Evolutionary conservation across 805 yeast genomes (phyloP), one percentile per base, ranked within the genome.

Genomic region (Nakazawaea laoshanensis): DNA sequence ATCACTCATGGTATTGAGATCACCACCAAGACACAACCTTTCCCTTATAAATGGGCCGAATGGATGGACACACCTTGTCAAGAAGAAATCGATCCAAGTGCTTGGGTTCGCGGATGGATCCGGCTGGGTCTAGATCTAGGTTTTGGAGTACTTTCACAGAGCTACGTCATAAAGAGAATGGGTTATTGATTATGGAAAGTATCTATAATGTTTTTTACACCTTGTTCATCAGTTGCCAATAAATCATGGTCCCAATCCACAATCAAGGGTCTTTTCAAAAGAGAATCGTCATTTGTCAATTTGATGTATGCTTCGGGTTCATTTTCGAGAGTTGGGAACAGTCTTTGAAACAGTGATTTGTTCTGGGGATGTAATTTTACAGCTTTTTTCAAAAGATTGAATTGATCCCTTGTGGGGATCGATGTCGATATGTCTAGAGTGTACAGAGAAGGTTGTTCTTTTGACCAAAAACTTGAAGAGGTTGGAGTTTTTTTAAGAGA

Each of bases 141-240:
- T 12, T 72, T 92, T 42, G 97, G 96, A 12, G 80, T 84, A 1
- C 61, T 85, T 21, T 95, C 96, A 1, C 97, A 92, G 55, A 74
- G 77, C 48, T 92, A 92, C 53, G 94, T 92, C 29, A 76, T 88
- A 29, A 78, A 77, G 53, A 70, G 98, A 56, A 92, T 92, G 94
- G 92, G 88, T 1, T 61, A 67, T 27, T 70, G 50, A 44, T 9
- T 28, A 16, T 32, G 42, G 52, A 63, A 61, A 43, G 59, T 53
- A 29, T 55, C 58, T 40, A 73, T 50, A 32, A 74, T 62, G 33
- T 62, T 49, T 35, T 59, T 54, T 26, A 77, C 56, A 2, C 61
- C 52, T 5, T 52, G 45, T 30, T 59, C 64, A 42, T 70, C 63
- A 25, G 67, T 63, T 2, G 83, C 82, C 16, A 74, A 56, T 48